These are phyloP conservation scores for Glutinoglossum americanum DNA, from an alignment of 495 filamentous ascomycete species.

Conservation along the genomic window DNA sequence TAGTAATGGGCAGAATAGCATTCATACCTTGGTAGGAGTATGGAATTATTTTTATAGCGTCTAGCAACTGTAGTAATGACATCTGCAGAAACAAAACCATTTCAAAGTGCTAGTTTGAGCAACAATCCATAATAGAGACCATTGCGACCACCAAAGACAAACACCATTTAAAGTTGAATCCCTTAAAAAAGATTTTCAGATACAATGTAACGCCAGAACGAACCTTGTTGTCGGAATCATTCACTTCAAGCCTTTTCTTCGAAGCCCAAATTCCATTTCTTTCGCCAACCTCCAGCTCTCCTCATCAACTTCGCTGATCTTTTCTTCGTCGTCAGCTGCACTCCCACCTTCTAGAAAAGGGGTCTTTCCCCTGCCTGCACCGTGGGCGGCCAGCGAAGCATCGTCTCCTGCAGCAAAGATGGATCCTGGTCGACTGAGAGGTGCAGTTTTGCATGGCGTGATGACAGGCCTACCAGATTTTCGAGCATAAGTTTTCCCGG, in stretches of 20 bases:
- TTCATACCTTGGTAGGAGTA: background rate
- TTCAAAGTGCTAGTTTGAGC: background rate
- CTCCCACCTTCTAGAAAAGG: background rate
- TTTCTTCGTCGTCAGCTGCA: background rate
- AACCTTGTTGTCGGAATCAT: background rate
- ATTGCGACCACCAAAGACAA: background rate
- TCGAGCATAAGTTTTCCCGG: background rate
- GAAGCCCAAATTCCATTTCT: background rate
- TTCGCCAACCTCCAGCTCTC: conserved; percentile 1
- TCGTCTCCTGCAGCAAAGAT: background rate
- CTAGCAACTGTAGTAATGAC: background rate
- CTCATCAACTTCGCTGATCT: background rate
- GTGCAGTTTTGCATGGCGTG: background rate
- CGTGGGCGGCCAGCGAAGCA: background rate
- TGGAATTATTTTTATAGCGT: background rate
- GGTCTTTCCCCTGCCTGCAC: background rate
- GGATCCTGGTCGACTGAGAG: background rate
- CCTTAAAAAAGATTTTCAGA: background rate
- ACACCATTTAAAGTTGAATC: background rate
- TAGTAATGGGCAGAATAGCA: background rate
- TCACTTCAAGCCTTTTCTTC: background rate
- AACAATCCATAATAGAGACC: too few relatives aligned
- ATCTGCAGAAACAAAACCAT: background rate
- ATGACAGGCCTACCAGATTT: background rate
- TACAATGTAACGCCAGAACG: background rate